A percentile compares a stretch with the other conserved stretches of the same genome.
These are phyloP conservation scores for Cryomyces minteri DNA, from an alignment of 495 filamentous ascomycete species.

Conservation along the genomic window DNA sequence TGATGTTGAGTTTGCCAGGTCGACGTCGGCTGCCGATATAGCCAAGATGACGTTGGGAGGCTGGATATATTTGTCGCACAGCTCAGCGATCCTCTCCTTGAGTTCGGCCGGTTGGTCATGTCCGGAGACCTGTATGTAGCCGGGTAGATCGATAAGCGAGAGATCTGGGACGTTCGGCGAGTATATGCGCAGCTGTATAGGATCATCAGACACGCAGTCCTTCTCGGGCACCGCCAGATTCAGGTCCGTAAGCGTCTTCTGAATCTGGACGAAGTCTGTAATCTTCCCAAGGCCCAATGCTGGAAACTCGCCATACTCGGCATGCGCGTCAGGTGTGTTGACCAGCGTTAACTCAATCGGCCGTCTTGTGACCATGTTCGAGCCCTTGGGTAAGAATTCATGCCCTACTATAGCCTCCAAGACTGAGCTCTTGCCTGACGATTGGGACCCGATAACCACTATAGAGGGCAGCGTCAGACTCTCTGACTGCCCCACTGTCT, in stretches of 20 bases:
- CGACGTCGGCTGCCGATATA: constrained; percentile 93
- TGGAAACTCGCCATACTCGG: constrained; percentile 93
- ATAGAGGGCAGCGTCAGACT: constrained; percentile 82
- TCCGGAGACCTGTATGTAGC: constrained; percentile 90
- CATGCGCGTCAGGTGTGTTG: constrained; percentile 80
- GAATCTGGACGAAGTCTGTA: constrained; percentile 82
- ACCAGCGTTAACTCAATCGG: constrained; percentile 95
- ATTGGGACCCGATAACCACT: constrained; percentile 96
- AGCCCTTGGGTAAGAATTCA: constrained; percentile 92
- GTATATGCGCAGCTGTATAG: constrained; percentile 87
- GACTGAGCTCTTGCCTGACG: constrained; percentile 94
- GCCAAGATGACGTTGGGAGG: constrained; percentile 90
- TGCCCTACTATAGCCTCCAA: constrained; percentile 95
- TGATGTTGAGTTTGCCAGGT: constrained; percentile 90
- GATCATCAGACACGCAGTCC: constrained; percentile 89
- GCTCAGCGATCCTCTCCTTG: constrained; percentile 87
- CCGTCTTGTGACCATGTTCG: constrained; percentile 93
- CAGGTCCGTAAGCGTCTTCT: constrained; percentile 83
- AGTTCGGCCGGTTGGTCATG: constrained; percentile 79
- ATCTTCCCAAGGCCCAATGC: constrained; percentile 80
- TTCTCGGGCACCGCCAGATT: constrained; percentile 81
- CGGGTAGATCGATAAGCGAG: constrained; percentile 89
- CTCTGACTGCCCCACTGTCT: constrained; percentile 77
- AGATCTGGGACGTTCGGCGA: constrained; percentile 92
- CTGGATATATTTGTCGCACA: constrained; percentile 97